Evolutionary conservation across 164 flowering plant species (phyloP), one percentile per base, ranked within the genome.

Genomic region (Magnolia changhungtana): DNA sequence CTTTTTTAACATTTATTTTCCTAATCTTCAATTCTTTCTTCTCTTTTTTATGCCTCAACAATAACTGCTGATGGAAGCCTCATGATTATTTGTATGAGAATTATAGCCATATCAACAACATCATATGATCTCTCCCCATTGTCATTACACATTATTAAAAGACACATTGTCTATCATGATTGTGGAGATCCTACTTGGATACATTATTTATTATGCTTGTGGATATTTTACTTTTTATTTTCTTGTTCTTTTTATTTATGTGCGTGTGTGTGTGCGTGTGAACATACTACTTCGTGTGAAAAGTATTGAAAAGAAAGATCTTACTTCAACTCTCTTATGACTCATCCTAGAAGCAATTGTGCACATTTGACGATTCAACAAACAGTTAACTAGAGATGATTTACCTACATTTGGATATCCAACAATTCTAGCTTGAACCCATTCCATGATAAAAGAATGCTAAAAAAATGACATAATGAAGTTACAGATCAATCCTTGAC

Each of bases 321-420:
- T 66, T 91, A 96, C 99, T 87, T 96, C 71, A 96, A 77, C 78
- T 85, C 89, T 86, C 99, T 87, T 11, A 98, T 96, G 68, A 96
- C 96, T 72, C 99, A 98, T 66, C 79, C 97, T 89, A 24, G 99
- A 92, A 81, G 99, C 98, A 66, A 98, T 97, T 67, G 90, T 84
- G 82, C 99, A 96, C 93, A 94, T 85, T 73, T 97, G 83, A 50
- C 97, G 86, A 85, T 96, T 96, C 76, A 96, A 81, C 83, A 96
- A 87, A 72, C 98, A 97, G 77, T 96, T 96, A 70, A 96, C 90
- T 81, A 96, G 79, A 75, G 99, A 96, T 74, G 99, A 94, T 85
- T 96, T 96, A 18, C 99, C 99, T 59, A 96, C 99, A 90, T 96
- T 96, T 76, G 98, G 98, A 84, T 96, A 96, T 19, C 99, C 99